These are phyloP conservation scores for Cystofilobasidium macerans DNA, from an alignment of 768 basidiomycete species.

Conservation along the genomic window DNA sequence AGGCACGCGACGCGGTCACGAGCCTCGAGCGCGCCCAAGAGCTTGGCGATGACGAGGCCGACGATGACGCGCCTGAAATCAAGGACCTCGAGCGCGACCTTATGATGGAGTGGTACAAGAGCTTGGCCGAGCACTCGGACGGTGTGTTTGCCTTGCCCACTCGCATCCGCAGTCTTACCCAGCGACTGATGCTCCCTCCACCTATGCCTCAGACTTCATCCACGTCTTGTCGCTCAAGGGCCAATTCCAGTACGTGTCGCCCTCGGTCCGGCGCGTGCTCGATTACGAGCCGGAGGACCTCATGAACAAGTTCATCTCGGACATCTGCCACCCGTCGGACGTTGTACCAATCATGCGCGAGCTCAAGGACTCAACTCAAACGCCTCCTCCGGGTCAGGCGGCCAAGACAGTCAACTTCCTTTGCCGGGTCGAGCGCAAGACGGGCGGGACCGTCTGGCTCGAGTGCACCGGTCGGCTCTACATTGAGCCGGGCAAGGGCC, in stretches of 20 bases:
- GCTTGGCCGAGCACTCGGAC: constrained; percentile 40
- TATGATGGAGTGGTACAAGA: constrained; percentile 25
- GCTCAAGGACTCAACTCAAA: constrained; percentile 51
- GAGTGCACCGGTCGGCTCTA: constrained; percentile 81
- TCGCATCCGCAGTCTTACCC: constrained; percentile 29
- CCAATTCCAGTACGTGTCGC: constrained; percentile 80
- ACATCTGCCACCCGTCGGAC: constrained; percentile 80
- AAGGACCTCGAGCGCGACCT: constrained; percentile 11
- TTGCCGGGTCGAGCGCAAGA: constrained; percentile 66
- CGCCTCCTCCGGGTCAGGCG: constrained; percentile 31
- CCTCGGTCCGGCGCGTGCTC: constrained; percentile 61
- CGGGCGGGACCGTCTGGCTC: constrained; percentile 68
- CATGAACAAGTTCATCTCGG: constrained; percentile 61
- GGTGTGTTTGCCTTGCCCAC: constrained; percentile 42
- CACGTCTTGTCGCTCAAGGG: constrained; percentile 89
- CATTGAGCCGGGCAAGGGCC: constrained; percentile 82
- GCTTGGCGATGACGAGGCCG: not conserved
- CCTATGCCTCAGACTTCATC: constrained; percentile 53
- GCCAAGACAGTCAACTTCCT: constrained; percentile 59
- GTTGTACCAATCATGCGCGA: constrained; percentile 82
- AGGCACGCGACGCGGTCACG: not conserved
- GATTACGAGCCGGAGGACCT: constrained; percentile 81
- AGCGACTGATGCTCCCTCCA: not conserved
- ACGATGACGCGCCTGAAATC: not conserved
- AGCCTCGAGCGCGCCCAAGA: not conserved